Evolutionary conservation across 2,329 filamentous ascomycete species (phyloP).

Genomic region (Exserohilum turcica): DNA sequence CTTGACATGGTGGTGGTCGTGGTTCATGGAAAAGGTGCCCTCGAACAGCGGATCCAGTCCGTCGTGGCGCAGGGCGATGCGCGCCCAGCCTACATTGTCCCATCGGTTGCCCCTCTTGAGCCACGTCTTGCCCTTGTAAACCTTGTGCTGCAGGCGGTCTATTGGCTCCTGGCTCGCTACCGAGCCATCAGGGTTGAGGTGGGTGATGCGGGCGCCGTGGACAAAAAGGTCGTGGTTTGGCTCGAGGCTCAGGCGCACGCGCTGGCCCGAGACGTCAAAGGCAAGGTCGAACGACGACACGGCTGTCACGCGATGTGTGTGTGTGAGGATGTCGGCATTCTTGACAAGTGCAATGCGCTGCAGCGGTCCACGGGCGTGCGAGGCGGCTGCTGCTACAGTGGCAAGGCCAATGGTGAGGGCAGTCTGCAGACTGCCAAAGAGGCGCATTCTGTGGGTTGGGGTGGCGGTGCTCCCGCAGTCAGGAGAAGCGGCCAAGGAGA

Average conservation of each 20-base stretch:
- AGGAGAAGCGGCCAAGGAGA: constrained; percentile 26
- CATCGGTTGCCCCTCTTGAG: constrained; percentile 77
- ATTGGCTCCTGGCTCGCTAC: constrained; percentile 70
- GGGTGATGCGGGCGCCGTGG: constrained; percentile 73
- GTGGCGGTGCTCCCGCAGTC: constrained; percentile 30
- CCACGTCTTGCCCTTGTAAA: constrained; percentile 83
- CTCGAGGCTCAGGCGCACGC: constrained; percentile 78
- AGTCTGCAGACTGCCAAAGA: constrained; percentile 30
- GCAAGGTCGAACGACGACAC: constrained; percentile 83
- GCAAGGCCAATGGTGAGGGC: constrained; percentile 30
- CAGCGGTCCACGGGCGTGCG: constrained; percentile 69
- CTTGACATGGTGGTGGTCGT: constrained; percentile 86
- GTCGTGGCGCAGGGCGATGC: constrained; percentile 77
- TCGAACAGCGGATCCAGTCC: constrained; percentile 82
- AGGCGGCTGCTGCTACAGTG: constrained; percentile 35
- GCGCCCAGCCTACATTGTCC: constrained; percentile 84
- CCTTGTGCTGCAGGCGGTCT: constrained; percentile 73
- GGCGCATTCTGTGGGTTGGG: constrained; percentile 31
- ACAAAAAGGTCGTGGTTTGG: constrained; percentile 91
- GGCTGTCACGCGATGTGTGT: constrained; percentile 77
- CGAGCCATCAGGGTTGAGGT: constrained; percentile 73
- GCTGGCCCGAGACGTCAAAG: constrained; percentile 70
- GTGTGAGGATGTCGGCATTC: constrained; percentile 76
- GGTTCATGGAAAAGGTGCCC: constrained; percentile 80
- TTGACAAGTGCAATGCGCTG: constrained; percentile 74